Conservation (phyloP, 2,329 filamentous ascomycete genomes). For the Alternaria sp. region DNA sequence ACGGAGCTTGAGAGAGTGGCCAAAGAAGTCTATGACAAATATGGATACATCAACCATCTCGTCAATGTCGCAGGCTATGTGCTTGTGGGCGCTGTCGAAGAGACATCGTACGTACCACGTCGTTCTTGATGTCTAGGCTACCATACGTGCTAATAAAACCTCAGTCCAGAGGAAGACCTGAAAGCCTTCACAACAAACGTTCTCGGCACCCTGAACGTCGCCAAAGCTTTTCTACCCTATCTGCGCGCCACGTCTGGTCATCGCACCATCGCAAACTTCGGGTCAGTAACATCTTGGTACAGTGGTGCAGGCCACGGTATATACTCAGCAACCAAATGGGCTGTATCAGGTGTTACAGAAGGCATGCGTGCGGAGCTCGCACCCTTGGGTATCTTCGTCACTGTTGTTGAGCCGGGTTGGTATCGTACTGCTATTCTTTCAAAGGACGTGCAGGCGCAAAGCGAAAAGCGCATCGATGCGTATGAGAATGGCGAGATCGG, state of each 20-base stretch:
- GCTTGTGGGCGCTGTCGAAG: conserved; percentile 57
- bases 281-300: conserved; percentile 56
- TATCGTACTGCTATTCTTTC: conserved; percentile 61
- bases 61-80: conserved; percentile 60
- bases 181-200: conserved; percentile 63
- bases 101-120: conserved; percentile 50
- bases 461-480: conserved; percentile 30
- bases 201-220: conserved; percentile 61
- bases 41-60: conserved; percentile 56
- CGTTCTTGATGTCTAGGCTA: background rate
- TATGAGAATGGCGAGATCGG: conserved; percentile 51
- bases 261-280: conserved; percentile 57
- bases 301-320: conserved; percentile 53
- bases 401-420: conserved; percentile 60
- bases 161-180: conserved; percentile 53
- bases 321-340: conserved; percentile 60
- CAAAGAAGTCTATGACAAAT: conserved; percentile 50
- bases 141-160: background rate
- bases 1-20: conserved; percentile 44
- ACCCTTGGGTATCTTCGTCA: conserved; percentile 56
- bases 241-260: conserved; percentile 56
- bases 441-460: conserved; percentile 27
- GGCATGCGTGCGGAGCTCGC: conserved; percentile 55
- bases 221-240: conserved; percentile 59
- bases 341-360: conserved; percentile 52